Evolutionary conservation across 2,329 filamentous ascomycete genomes (phyloP).

Genomic region (Teratosphaeria destructans): DNA sequence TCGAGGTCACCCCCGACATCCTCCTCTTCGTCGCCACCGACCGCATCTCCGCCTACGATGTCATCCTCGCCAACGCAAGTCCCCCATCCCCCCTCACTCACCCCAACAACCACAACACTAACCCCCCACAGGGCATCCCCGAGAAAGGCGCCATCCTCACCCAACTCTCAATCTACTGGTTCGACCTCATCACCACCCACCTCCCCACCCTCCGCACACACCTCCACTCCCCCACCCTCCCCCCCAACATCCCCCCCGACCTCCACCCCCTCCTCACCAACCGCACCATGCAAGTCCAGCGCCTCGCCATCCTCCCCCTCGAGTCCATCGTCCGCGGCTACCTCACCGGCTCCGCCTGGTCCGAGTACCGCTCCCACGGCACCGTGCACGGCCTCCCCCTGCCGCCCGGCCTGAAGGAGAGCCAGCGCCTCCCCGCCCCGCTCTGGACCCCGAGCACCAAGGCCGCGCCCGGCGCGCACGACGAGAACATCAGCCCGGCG

Average conservation of each 20-base stretch:
- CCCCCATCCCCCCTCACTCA: background rate
- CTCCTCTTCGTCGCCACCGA: slow-evolving; percentile 80
- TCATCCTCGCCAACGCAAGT: slow-evolving; percentile 65
- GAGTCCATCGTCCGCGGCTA: slow-evolving; percentile 85
- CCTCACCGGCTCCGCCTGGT: slow-evolving; percentile 76
- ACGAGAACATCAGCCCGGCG: slow-evolving; percentile 75
- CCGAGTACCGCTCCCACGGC: slow-evolving; percentile 60
- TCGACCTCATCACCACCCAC: slow-evolving; percentile 46
- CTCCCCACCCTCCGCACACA: slow-evolving; percentile 54
- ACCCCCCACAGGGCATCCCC: slow-evolving; percentile 47
- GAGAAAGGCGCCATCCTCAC: slow-evolving; percentile 59
- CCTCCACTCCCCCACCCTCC: slow-evolving; percentile 49
- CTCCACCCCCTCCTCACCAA: slow-evolving; percentile 34
- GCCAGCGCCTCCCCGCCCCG: slow-evolving; percentile 56
- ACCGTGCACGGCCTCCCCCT: slow-evolving; percentile 71
- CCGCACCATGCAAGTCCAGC: slow-evolving; percentile 68
- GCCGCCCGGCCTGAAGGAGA: slow-evolving; percentile 58
- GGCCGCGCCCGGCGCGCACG: slow-evolving; percentile 65
- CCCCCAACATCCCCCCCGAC: slow-evolving; percentile 35
- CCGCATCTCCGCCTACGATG: slow-evolving; percentile 92
- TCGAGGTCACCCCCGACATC: slow-evolving; percentile 56
- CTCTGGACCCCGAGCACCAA: slow-evolving; percentile 80
- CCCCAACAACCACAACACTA: background rate
- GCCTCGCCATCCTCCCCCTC: slow-evolving; percentile 64
- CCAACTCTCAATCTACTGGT: slow-evolving; percentile 59